Base-by-base conservation (phyloP, 495 filamentous ascomycete species). In the Xylaria curta region DNA sequence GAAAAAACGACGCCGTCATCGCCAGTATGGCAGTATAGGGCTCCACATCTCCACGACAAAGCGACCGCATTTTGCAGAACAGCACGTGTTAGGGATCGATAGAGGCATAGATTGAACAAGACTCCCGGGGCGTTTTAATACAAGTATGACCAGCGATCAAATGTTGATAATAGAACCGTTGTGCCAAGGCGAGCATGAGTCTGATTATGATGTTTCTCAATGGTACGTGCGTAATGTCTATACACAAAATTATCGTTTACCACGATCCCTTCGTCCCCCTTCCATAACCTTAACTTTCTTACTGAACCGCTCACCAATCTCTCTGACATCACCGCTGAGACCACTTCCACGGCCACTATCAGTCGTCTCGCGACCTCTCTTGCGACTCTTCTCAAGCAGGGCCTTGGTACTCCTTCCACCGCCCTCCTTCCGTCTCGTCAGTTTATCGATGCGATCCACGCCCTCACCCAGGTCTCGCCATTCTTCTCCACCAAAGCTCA, bases 401-500 rank as follows among this genome's bases (percentile, higher is more conserved):
- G 86, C 86, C 75, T 82, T 85, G n/a, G 83, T 84, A 13, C 88
- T 88, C 40, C 82, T 84, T 64, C 85, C 84, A 26, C 81, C 81
- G 68, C 82, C 84, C 51, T 76, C 79, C 70, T 85, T 89, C 73
- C 87, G 89, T 72, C 84, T 85, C 3, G 92, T 97, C 76, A 95
- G 81, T 68, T 88, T 83, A 69, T 91, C 88, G 77, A 95, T 93
- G 58, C 92, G 84, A 79, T 96, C 92, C 33, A 93, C 86, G 47
- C 93, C 94, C 73, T 92, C 90, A 38, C 90, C 92, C 17, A 97
- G 87, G 4, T 89, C 89, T 54, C 87, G 86, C 91, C 93, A 95
- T 73, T 97, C 94, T 78, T 97, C 94, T 24, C 94, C 94, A 61
- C 93, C 94, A 81, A 90, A 96, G 66, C 74, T 86, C 87, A 84